Evolutionary conservation across 176 grass and related monocot genomes (phyloP).

Genomic region (Rhynchospora breviuscula): DNA sequence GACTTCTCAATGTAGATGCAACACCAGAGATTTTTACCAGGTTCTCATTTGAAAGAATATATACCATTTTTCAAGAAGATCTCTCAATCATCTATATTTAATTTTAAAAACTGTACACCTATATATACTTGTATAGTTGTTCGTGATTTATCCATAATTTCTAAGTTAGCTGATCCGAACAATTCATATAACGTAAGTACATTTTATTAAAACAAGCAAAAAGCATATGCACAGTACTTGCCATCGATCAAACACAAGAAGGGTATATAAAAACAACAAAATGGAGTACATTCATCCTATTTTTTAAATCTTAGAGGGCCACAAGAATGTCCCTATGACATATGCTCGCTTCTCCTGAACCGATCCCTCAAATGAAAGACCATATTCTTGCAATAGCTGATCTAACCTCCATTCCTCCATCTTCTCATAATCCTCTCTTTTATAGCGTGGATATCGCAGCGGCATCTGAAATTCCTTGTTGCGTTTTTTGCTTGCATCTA

Average conservation of each 20-base stretch:
- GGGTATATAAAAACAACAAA: background rate
- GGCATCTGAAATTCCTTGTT: conserved; percentile 48
- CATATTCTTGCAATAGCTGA: conserved; percentile 56
- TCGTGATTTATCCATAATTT: background rate
- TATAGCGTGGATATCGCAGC: conserved; percentile 68
- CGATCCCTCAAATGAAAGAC: conserved; percentile 36
- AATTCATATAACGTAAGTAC: background rate
- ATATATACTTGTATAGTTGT: background rate
- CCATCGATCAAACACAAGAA: background rate
- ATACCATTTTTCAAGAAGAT: background rate
- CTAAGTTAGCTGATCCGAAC: background rate
- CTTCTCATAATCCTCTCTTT: conserved; percentile 63
- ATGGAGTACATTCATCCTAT: background rate
- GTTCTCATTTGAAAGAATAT: background rate
- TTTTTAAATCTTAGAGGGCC: conserved; percentile 23
- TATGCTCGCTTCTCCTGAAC: conserved; percentile 40
- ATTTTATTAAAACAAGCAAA: background rate
- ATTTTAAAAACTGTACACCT: background rate
- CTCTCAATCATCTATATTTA: background rate
- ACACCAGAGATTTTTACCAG: background rate
- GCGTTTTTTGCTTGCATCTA: background rate
- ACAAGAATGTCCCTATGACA: conserved; percentile 68
- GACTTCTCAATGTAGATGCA: background rate
- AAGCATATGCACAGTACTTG: background rate
- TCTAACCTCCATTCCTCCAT: conserved; percentile 85